Evolutionary conservation across 192 early-diverging fungal species (phyloP), one percentile per base, ranked within the genome.

Genomic region (Phlyctochytrium planicorne): DNA sequence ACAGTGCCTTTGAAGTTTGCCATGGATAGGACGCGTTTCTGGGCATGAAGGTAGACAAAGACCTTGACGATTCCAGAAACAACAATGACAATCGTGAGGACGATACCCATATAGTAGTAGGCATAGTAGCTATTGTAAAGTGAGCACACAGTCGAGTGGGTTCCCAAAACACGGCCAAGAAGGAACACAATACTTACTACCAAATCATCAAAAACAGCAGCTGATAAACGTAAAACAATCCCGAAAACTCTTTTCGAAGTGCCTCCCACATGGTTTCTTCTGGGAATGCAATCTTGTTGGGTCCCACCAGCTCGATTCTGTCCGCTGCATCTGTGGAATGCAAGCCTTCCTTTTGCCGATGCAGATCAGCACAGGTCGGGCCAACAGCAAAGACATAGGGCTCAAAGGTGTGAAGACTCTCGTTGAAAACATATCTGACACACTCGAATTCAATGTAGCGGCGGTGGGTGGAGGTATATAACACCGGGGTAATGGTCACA

Each of bases 401-500:
- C 52, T 78, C 77, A 75, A 89, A 92, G 30, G 72, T 68, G 35
- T 73, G 63, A 20, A 66, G 59, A 24, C 75, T 63, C 1, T 78
- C 73, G 70, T 88, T 78, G 68, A 81, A 90, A 6, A 92, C 85
- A 71, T 85, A 92, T 40, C 90, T 84, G 25, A 88, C 86, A 74
- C 87, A 92, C 72, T 92, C 86, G 66, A 84, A 89, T 20, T 82
- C 80, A 66, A 92, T 89, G 69, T 82, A 92, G 31, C 73, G 76
- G 53, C 80, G 79, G 30, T 84, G 84, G 40, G 68, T 68, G 14
- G 70, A 60, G 0, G 88, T 87, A 3, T 50, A 53, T 34, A 78
- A 34, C 20, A 92, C 63, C 30, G 69, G 60, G 34, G 66, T 59
- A 16, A 74, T 59, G 14, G 69, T 34, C 23, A 62, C 53, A 3